Evolutionary conservation across 345 rosid species (phyloP), one percentile per base, ranked within the genome.

Genomic region (Populus deltoides): DNA sequence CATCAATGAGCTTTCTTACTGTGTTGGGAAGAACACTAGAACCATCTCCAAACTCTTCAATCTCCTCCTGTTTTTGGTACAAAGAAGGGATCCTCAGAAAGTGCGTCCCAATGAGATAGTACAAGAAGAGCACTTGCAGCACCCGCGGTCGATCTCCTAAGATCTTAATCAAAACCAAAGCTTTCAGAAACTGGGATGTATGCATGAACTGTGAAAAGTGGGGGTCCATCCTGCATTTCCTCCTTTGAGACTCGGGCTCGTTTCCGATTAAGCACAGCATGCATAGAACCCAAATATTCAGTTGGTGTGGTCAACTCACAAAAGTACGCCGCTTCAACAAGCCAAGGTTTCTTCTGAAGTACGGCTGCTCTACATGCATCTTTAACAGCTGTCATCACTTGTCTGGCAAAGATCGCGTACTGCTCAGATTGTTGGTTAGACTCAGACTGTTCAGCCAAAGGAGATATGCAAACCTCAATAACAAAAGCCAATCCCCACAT

Each of bases 321-420:
- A 81, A 93, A 95, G 83, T 95, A 93, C 96, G 90, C 86, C n/a
- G 96, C 98, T 86, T 94, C 98, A 4, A 94, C 97, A 10, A 93
- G 89, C 24, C 93, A 82, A 59, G 98, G 98, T 29, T 90, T 90
- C 71, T 75, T 89, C 84, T 84, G 90, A 73, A 90, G 93, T 36
- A 95, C 83, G 22, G 92, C 97, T 35, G 90, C 91, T 86, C 93
- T 89, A 74, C 97, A 92, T 0, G 98, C 92, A 41, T 93, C 98
- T 84, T 92, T 95, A 33, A 91, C 96, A 2, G 93, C 87, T 57
- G 97, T 82, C 96, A 95, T 93, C 72, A 95, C 92, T 80, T 93
- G 98, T 76, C 96, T 94, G 1, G 90, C 87, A 74, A 93, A 88
- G 61, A 92, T 85, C 18, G 90, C 96, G 57, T 89, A 80, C 79